These are phyloP conservation scores for Podospora comata DNA, from an alignment of 495 filamentous ascomycete species.

Conservation along the genomic window DNA sequence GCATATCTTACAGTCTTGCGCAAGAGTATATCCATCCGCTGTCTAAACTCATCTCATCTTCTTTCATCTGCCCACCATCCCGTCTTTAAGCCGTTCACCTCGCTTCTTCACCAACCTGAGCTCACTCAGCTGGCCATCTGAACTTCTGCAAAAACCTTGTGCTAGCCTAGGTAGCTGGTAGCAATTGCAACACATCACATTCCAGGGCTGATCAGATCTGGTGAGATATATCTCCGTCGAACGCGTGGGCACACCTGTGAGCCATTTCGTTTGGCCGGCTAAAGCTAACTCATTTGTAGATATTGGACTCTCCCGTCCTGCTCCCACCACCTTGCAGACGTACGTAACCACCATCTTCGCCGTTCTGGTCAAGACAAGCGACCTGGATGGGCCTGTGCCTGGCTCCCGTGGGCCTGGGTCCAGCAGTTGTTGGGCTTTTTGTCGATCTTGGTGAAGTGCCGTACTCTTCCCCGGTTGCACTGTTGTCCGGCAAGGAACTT, in stretches of 20 bases:
- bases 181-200: neutral
- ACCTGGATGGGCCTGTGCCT: neutral
- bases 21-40: neutral
- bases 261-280: conserved; percentile 2
- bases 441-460: neutral
- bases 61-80: neutral
- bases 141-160: neutral
- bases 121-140: neutral
- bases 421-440: neutral
- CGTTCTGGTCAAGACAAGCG: neutral
- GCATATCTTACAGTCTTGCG: neutral
- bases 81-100: neutral
- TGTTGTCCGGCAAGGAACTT: neutral
- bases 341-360: conserved; percentile 4
- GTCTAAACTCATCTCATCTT: neutral
- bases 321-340: neutral
- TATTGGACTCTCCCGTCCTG: conserved; percentile 1
- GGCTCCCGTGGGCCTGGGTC: neutral
- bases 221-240: neutral
- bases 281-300: conserved; percentile 5
- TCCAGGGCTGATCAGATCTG: neutral
- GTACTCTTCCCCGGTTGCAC: conserved; percentile 5
- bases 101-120: neutral
- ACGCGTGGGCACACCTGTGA: neutral
- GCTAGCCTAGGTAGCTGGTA: neutral